These are phyloP conservation scores for Rhodomyrtus psidioides DNA, from an alignment of 441 rosid genomes.

Conservation along the genomic window DNA sequence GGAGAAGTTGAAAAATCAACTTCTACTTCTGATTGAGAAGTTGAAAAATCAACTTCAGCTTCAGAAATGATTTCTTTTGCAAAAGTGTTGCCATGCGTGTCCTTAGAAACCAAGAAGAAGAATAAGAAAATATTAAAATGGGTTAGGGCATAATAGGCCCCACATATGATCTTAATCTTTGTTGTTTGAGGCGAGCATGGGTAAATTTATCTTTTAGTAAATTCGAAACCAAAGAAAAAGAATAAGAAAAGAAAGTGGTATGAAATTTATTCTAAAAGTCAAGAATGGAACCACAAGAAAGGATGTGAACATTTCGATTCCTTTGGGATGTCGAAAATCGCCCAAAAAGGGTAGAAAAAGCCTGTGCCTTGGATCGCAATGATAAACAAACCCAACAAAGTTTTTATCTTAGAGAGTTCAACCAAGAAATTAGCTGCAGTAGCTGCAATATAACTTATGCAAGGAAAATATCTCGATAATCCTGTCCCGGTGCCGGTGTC, in stretches of 20 bases:
- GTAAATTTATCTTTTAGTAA: neutral
- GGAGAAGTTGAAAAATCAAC: too few relatives aligned
- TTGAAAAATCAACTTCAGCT: too few relatives aligned
- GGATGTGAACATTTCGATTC: fast-evolving
- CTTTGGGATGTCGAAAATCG: neutral
- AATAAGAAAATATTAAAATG: neutral
- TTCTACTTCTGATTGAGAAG: too few relatives aligned
- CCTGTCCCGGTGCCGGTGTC: too few relatives aligned
- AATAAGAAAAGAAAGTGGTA: neutral
- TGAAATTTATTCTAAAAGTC: neutral
- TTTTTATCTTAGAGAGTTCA: too few relatives aligned
- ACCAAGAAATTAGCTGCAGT: too few relatives aligned
- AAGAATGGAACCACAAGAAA: neutral
- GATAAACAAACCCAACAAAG: too few relatives aligned
- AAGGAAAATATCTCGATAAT: neutral
- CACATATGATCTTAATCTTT: neutral
- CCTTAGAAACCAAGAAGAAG: too few relatives aligned
- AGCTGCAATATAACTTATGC: too few relatives aligned
- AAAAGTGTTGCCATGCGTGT: too few relatives aligned
- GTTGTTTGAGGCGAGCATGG: neutral
- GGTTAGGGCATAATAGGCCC: neutral
- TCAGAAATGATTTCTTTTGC: too few relatives aligned
- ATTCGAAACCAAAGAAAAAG: neutral
- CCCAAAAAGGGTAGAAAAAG: neutral
- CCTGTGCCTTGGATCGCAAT: fast-evolving